Conservation (phyloP, 1,139 yeast species). For the Geotrichum fermentans region DNA sequence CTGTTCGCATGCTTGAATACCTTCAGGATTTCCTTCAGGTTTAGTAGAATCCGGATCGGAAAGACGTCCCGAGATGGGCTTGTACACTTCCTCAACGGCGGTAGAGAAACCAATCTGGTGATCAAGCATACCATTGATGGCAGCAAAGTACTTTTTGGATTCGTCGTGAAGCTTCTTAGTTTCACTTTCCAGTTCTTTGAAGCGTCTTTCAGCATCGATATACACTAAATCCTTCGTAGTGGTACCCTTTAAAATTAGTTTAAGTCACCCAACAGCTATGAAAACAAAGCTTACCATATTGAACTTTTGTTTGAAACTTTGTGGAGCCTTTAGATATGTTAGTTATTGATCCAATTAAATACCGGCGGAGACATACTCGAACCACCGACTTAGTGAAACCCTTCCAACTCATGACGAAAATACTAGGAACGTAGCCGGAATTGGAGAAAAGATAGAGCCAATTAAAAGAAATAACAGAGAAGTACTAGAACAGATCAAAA, state of each 20-base stretch:
- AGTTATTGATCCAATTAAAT: not conserved
- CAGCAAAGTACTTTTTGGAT: slow-evolving; percentile 79
- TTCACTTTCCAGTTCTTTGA: slow-evolving; percentile 83
- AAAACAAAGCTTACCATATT: slow-evolving; percentile 33
- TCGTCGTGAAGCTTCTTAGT: slow-evolving; percentile 88
- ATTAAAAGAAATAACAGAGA: not conserved
- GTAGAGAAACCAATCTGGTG: slow-evolving; percentile 91
- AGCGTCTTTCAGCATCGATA: slow-evolving; percentile 90
- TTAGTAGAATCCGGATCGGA: slow-evolving; percentile 81
- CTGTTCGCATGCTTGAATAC: slow-evolving; percentile 89
- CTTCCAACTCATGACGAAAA: slow-evolving; percentile 70
- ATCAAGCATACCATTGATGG: slow-evolving; percentile 88
- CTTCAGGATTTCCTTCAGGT: slow-evolving; percentile 94
- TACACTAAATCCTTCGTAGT: slow-evolving; percentile 83
- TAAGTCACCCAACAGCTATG: not conserved
- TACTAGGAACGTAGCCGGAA: not conserved
- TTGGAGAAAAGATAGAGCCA: not conserved
- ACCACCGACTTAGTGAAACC: slow-evolving; percentile 83
- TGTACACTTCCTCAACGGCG: slow-evolving; percentile 91
- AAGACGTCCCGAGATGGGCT: slow-evolving; percentile 88
- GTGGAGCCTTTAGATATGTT: slow-evolving; percentile 45
- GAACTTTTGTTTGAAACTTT: slow-evolving; percentile 40
- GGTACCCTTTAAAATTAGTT: slow-evolving; percentile 49
- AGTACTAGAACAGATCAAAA: not conserved
- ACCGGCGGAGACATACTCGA: slow-evolving; percentile 41